Conservation (phyloP, 164 flowering plant species). For the Nymphaea thermarum region DNA sequence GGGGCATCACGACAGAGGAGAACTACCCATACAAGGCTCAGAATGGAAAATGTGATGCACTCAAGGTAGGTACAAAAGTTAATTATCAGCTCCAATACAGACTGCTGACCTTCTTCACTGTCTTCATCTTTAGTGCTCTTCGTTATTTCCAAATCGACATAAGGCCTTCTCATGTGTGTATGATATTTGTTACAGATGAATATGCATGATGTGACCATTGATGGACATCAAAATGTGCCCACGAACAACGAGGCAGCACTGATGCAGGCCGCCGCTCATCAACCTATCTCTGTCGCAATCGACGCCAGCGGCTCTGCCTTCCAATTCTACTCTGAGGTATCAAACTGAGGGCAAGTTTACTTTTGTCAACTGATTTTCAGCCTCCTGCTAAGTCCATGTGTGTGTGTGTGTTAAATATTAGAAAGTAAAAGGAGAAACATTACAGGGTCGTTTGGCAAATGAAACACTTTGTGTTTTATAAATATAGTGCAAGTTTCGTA, state of each 20-base stretch:
- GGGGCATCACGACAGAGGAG: slow-evolving; percentile 57
- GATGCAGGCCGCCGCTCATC: slow-evolving; percentile 57
- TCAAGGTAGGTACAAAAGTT: slow-evolving; percentile 25
- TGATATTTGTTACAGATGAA: slow-evolving; percentile 25
- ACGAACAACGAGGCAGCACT: slow-evolving; percentile 50
- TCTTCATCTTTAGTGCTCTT: no score
- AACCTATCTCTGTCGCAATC: slow-evolving; percentile 71
- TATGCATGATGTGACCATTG: slow-evolving; percentile 40
- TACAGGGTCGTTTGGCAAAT: no score
- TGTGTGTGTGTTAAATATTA: background rate
- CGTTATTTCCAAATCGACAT: no score
- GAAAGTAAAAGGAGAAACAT: no score
- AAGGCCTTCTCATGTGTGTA: background rate
- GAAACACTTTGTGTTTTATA: no score
- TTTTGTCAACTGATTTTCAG: background rate
- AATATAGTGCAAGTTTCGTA: no score
- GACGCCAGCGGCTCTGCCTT: slow-evolving; percentile 58
- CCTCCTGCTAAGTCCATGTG: background rate
- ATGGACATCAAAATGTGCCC: slow-evolving; percentile 71
- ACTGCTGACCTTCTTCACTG: no score
- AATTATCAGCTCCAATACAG: background rate
- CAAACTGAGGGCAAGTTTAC: background rate
- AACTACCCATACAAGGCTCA: slow-evolving; percentile 57
- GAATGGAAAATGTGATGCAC: slow-evolving; percentile 41
- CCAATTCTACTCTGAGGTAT: slow-evolving; percentile 78